Conservation (phyloP, 345 rosid species). For the Citrus trifoliata region DNA sequence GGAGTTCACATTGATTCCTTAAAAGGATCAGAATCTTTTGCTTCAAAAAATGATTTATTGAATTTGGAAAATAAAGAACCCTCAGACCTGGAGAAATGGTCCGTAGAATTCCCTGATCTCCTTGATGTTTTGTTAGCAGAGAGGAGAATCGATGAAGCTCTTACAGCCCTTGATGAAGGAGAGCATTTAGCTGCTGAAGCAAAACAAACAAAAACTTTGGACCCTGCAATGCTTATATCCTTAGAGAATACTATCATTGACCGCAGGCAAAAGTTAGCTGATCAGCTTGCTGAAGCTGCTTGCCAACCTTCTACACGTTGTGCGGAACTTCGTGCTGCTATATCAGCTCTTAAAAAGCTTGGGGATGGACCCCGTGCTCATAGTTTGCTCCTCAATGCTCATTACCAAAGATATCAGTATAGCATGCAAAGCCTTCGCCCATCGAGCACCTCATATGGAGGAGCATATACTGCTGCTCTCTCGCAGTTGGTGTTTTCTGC, state of each 20-base stretch:
- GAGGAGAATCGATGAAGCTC: conserved; percentile 93
- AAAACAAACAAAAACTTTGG: conserved; percentile 49
- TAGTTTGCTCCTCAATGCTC: conserved; percentile 85
- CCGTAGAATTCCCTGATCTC: conserved; percentile 77
- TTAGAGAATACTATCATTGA: conserved; percentile 60
- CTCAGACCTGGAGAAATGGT: conserved; percentile 87
- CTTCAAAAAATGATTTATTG: conserved; percentile 28
- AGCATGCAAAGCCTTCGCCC: conserved; percentile 96
- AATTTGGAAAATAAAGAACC: conserved; percentile 54
- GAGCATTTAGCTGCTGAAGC: conserved; percentile 64
- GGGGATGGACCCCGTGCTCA: conserved; percentile 99
- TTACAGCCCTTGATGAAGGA: conserved; percentile 85
- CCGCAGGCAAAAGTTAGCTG: conserved; percentile 82
- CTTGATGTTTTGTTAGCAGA: conserved; percentile 95
- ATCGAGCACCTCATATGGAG: conserved; percentile 94
- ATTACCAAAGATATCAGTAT: conserved; percentile 79
- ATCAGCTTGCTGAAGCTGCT: conserved; percentile 96
- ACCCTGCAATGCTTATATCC: conserved; percentile 42
- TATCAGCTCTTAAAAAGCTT: conserved; percentile 88
- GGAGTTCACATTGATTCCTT: conserved; percentile 69
- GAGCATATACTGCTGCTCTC: conserved; percentile 99
- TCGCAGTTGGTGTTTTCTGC: conserved; percentile 97
- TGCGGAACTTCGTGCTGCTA: conserved; percentile 88
- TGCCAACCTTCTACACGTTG: conserved; percentile 96
- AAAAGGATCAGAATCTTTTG: conserved; percentile 42